Conservation (phyloP, 2,329 filamentous ascomycete genomes). For the Fusarium globosum region DNA sequence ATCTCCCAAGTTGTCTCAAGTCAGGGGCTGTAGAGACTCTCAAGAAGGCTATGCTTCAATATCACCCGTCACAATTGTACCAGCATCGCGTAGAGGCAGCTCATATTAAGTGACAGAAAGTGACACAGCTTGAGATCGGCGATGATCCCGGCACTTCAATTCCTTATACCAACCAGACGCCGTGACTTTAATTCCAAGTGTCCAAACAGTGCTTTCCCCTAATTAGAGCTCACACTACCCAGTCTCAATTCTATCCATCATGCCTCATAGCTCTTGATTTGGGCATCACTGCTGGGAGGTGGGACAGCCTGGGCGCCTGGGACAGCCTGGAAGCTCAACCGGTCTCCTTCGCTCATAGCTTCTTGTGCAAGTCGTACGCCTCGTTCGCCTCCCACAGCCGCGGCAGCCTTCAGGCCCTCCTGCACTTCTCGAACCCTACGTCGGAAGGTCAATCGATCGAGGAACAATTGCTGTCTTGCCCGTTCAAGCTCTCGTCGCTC, state of each 20-base stretch:
- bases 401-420: conserved; percentile 73
- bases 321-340: conserved; percentile 64
- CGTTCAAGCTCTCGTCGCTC: conserved; percentile 94
- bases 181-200: conserved; percentile 35
- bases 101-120: neutral
- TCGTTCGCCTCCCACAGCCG: conserved; percentile 61
- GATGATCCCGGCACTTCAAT: conserved; percentile 23
- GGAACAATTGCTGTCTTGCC: conserved; percentile 90
- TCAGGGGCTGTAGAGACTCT: neutral
- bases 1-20: neutral
- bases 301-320: conserved; percentile 59
- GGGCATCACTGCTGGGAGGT: conserved; percentile 65
- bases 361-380: conserved; percentile 61
- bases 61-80: neutral
- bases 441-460: conserved; percentile 91
- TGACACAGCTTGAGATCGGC: neutral
- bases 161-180: conserved; percentile 34
- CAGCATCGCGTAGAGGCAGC: neutral
- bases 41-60: neutral
- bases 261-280: conserved; percentile 68
- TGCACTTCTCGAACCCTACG: conserved; percentile 86
- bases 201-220: conserved; percentile 15
- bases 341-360: conserved; percentile 60
- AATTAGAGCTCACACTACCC: neutral
- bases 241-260: conserved; percentile 45